A percentile compares a stretch with the other conserved stretches of the same genome.
phyloP scores from a whole-genome alignment of 352 stramenopile genomes.

The Phytopythium helicoides region DNA sequence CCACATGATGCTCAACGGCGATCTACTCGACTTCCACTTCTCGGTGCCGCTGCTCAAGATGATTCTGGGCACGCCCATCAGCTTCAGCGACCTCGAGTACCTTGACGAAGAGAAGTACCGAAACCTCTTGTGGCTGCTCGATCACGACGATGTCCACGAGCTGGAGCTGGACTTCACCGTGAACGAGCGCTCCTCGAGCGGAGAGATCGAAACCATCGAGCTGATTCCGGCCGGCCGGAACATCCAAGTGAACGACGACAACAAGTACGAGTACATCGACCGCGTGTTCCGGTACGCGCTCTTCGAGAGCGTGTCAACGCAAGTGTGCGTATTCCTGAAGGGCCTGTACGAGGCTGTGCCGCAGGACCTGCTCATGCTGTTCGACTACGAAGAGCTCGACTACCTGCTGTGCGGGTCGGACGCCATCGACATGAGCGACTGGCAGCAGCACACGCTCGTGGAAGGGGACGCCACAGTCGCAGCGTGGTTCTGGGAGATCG shows the following conservation, averaged over 20 bases:
- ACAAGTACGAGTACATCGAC: conserved; percentile 94
- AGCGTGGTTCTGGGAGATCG: conserved; percentile 67
- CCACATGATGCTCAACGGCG: conserved; percentile 79
- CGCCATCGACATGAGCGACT: conserved; percentile 93
- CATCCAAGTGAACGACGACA: conserved; percentile 93
- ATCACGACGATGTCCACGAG: conserved; percentile 45
- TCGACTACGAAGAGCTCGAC: conserved; percentile 96
- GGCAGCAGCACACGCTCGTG: conserved; percentile 77
- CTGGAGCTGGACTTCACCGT: conserved; percentile 67
- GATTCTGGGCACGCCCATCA: conserved; percentile 93
- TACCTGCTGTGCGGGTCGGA: conserved; percentile 93
- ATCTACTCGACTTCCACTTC: conserved; percentile 94
- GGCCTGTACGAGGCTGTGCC: conserved; percentile 97
- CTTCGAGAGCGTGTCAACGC: conserved; percentile 89
- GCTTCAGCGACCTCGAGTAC: conserved; percentile 92
- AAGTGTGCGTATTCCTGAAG: conserved; percentile 88
- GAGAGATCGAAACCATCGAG: conserved; percentile 31
- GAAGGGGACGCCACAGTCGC: conserved; percentile 23
- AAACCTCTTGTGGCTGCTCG: conserved; percentile 61
- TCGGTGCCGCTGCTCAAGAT: conserved; percentile 96
- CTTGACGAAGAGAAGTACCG: conserved; percentile 56
- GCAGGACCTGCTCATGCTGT: conserved; percentile 90
- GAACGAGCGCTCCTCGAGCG: conserved; percentile 18
- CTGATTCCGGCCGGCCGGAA: conserved; percentile 50
- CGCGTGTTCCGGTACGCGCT: conserved; percentile 94